Base-by-base conservation (phyloP, 345 rosid species). In the Lumnitzera racemosa region DNA sequence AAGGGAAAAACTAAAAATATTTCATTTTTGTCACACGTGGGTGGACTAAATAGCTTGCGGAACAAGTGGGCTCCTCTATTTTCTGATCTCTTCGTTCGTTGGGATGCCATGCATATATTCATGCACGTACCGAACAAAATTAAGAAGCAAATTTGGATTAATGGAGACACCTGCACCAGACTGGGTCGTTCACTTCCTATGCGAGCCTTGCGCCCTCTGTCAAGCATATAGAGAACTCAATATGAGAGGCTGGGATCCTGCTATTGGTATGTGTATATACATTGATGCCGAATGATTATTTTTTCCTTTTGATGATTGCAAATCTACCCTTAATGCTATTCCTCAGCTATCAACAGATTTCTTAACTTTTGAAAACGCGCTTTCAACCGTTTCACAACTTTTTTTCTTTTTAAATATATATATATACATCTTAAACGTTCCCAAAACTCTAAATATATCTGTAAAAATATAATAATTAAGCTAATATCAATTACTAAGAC, bases 141-240 rank as follows among this genome's bases (percentile, higher is more conserved):
- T 83, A 24, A 76, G 92, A 66, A 63, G 24, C 73, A 85, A 66
- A 70, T 85, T 74, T 17, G 88, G 85, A 13, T 64, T 88, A 29
- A 68, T 75, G 6, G 90, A 85, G 70, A 62, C 81, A 31, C 90
- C 92, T 12, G 82, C 79, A 12, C 81, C 92, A 0, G 90, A 85
- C 55, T 85, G 92, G 75, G 15, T 79, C 67, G 76, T 78, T 31
- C 92, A 88, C 64, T 76, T 58, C 53, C 64, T 85, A 17, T 88
- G 62, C 70, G 96, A 85, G 54, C 66, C 65, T 16, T 85, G 96
- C 62, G 90, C 96, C 55, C 88, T 88, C 63, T 85, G 96, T 55
- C 96, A 85, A 67, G 88, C 82, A 25, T 81, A 85, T 59, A 72
- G 89, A 49, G 91, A 88, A 74, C 96, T 88, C 31, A 68, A 78